These are phyloP conservation scores for Ceriops zippeliana DNA, from an alignment of 345 rosid genomes.

Conservation along the genomic window DNA sequence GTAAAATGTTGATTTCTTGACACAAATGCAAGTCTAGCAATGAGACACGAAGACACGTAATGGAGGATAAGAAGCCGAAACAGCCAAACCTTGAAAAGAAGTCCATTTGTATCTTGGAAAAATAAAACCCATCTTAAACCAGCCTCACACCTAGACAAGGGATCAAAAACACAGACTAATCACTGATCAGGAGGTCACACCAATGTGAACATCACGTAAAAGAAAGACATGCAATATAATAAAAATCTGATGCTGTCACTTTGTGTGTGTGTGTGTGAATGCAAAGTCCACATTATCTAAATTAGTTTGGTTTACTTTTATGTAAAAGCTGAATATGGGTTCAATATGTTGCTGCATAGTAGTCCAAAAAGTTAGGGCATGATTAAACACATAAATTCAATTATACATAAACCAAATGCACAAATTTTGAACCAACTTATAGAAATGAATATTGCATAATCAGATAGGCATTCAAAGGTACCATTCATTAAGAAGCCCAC, in stretches of 20 bases:
- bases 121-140: slow-evolving; percentile 87
- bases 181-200: not conserved
- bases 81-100: slow-evolving; percentile 76
- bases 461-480: slow-evolving; percentile 25
- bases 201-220: slow-evolving; percentile 6
- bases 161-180: slow-evolving; percentile 2
- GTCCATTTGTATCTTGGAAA: slow-evolving; percentile 99
- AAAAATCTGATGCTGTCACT: not conserved
- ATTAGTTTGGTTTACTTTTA: not conserved
- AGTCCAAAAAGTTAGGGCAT: not conserved
- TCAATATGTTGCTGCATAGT: not conserved
- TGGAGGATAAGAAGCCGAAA: slow-evolving; percentile 7
- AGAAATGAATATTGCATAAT: slow-evolving; percentile 11
- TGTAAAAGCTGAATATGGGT: too few relatives aligned
- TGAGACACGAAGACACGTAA: not conserved
- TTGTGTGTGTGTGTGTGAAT: slow-evolving; percentile 1
- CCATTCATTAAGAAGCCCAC: slow-evolving; percentile 79
- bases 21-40: slow-evolving; percentile 8
- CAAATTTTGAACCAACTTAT: not conserved
- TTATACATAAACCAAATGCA: slow-evolving; percentile 2
- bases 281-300: not conserved
- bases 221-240: not conserved
- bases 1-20: slow-evolving; percentile 3
- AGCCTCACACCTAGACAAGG: slow-evolving; percentile 56
- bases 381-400: not conserved